Conservation (phyloP, 305 asterid species). For the Ruellia speciosa region DNA sequence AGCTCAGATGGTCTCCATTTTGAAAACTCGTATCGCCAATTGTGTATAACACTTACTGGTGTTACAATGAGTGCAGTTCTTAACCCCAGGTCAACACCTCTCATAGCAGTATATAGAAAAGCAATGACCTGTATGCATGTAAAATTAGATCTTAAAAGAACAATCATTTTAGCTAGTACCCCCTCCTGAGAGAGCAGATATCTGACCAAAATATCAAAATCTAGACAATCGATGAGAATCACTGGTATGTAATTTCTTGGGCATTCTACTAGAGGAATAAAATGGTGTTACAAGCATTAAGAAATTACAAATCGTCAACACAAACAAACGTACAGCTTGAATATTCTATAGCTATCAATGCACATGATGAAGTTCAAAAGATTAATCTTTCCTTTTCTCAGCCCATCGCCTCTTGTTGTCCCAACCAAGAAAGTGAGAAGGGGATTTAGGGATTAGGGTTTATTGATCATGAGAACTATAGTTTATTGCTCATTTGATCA, state of each 20-base stretch:
- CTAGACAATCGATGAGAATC: not conserved
- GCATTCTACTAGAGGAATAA: not conserved
- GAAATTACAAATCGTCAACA: too few species aligned
- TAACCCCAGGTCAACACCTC: constrained; percentile 74
- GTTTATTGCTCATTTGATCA: too few species aligned
- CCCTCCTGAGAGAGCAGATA: not conserved
- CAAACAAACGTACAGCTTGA: too few species aligned
- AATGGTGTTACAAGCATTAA: too few species aligned
- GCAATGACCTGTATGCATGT: constrained; percentile 69
- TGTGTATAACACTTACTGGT: constrained; percentile 93
- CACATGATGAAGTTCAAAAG: too few species aligned
- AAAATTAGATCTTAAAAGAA: constrained; percentile 21
- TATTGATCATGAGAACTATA: too few species aligned
- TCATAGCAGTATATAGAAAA: constrained; percentile 86
- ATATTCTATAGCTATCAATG: too few species aligned
- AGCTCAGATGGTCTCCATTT: constrained; percentile 93
- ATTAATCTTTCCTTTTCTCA: too few species aligned
- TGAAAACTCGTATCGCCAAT: constrained; percentile 83
- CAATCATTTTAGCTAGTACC: constrained; percentile 4
- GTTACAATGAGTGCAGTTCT: constrained; percentile 86
- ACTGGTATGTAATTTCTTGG: not conserved
- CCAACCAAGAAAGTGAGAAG: too few species aligned
- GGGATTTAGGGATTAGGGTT: too few species aligned
- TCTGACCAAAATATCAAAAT: constrained; percentile 3
- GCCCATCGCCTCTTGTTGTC: too few species aligned